phyloP scores from a whole-genome alignment of 2,329 filamentous ascomycete genomes.

The Aphanoascus verrucosus region DNA sequence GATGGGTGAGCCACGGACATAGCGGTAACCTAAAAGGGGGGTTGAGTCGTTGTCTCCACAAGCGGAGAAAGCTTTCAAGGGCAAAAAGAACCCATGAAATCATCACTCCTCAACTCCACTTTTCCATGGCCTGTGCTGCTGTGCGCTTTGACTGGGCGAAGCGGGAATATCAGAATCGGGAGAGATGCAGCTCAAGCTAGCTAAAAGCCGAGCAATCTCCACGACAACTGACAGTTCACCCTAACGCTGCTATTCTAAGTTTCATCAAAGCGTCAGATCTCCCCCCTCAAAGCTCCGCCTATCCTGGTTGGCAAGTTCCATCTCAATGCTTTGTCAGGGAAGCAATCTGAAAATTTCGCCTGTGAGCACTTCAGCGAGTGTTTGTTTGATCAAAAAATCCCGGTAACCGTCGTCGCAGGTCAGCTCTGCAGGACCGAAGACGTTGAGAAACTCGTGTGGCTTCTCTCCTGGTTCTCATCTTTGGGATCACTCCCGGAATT shows the following conservation, averaged over 20 bases:
- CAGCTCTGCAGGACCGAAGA: too few species aligned
- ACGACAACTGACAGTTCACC: background rate
- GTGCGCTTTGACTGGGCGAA: background rate
- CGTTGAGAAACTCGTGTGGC: too few species aligned
- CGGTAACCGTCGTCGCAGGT: too few species aligned
- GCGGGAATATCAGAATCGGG: slow-evolving; percentile 5
- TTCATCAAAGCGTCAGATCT: background rate
- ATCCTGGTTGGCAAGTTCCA: slow-evolving; percentile 1
- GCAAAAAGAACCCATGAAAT: background rate
- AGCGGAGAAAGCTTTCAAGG: slow-evolving; percentile 5
- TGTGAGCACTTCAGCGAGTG: too few species aligned
- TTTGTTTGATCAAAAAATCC: too few species aligned
- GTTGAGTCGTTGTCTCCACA: background rate
- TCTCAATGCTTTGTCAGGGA: background rate
- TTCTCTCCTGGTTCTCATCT: too few species aligned
- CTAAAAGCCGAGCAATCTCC: background rate
- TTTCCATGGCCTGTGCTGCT: background rate
- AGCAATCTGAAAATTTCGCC: too few species aligned
- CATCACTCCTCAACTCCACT: background rate
- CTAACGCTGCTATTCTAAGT: background rate
- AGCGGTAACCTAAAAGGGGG: background rate
- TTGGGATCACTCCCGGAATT: background rate
- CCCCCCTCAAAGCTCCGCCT: background rate
- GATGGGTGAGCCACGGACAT: background rate
- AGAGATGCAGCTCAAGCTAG: background rate